Conservation (phyloP, 1,284 basidiomycete genomes). For the Malassezia vespertilionis region DNA sequence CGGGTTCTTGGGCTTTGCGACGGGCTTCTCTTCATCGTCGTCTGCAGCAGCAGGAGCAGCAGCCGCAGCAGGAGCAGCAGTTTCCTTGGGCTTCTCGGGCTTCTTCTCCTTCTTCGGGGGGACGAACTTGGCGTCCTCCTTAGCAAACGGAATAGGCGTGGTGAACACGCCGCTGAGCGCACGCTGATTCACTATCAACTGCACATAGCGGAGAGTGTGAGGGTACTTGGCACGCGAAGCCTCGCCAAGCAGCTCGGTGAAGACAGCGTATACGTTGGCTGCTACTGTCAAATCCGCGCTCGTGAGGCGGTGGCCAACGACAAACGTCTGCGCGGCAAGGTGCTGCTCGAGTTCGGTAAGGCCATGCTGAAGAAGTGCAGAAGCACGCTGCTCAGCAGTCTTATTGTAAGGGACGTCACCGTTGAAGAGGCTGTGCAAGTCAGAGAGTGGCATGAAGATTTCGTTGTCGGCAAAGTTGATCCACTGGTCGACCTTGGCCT, state of each 20-base stretch:
- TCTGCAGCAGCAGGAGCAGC: conserved; percentile 55
- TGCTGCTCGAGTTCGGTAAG: conserved; percentile 63
- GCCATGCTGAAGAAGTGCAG: conserved; percentile 49
- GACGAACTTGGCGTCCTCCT: conserved; percentile 62
- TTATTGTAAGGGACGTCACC: conserved; percentile 47
- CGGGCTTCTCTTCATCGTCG: conserved; percentile 52
- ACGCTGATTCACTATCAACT: conserved; percentile 61
- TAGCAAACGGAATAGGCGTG: conserved; percentile 54
- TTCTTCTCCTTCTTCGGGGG: conserved; percentile 58
- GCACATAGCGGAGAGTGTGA: conserved; percentile 66
- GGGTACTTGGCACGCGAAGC: conserved; percentile 50
- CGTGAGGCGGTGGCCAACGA: conserved; percentile 86
- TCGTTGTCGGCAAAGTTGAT: conserved; percentile 58
- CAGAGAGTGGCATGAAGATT: conserved; percentile 41
- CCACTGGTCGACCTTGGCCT: conserved; percentile 62
- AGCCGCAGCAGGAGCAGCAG: conserved; percentile 41
- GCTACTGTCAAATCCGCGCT: conserved; percentile 75
- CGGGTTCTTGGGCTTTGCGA: conserved; percentile 78
- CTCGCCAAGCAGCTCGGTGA: conserved; percentile 22
- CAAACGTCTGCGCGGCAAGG: conserved; percentile 71
- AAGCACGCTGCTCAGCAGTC: conserved; percentile 55
- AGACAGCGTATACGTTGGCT: conserved; percentile 37
- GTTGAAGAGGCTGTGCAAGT: conserved; percentile 22
- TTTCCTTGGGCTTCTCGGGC: conserved; percentile 49
- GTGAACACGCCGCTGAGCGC: conserved; percentile 29